phyloP scores from a whole-genome alignment of 371 early-diverging fungal genomes.

The Syncephalis plumigaleata region DNA sequence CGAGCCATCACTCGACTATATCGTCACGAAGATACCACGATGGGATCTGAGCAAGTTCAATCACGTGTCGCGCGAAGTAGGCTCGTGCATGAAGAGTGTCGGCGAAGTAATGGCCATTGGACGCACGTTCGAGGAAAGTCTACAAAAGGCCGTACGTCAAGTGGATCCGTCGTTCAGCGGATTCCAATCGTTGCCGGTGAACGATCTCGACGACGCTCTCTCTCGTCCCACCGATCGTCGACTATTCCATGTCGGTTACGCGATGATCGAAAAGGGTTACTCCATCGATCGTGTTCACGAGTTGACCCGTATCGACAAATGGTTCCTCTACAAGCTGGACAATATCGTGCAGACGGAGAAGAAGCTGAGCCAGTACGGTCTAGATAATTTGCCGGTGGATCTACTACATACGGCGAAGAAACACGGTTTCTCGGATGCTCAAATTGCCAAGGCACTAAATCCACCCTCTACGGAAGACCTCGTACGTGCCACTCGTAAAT shows the following conservation, averaged over 20 bases:
- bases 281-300: constrained; percentile 68
- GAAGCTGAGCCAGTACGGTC: constrained; percentile 23
- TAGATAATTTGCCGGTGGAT: constrained; percentile 24
- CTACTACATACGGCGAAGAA: constrained; percentile 59
- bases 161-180: constrained; percentile 52
- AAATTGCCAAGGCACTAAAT: constrained; percentile 48
- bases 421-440: constrained; percentile 71
- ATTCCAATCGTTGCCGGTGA: constrained; percentile 32
- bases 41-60: constrained; percentile 91
- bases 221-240: constrained; percentile 73
- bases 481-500: constrained; percentile 46
- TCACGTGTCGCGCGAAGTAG: constrained; percentile 63
- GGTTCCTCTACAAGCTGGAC: constrained; percentile 84
- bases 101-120: constrained; percentile 97
- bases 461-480: constrained; percentile 24
- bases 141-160: constrained; percentile 80
- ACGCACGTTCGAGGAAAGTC: constrained; percentile 81
- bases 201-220: constrained; percentile 52
- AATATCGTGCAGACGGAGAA: constrained; percentile 58
- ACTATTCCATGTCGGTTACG: constrained; percentile 76
- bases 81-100: constrained; percentile 83
- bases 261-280: constrained; percentile 69
- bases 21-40: constrained; percentile 88
- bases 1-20: constrained; percentile 87
- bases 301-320: constrained; percentile 84